Base-by-base conservation (phyloP, 148 eudicot genomes). In the Nyssa sinensis region DNA sequence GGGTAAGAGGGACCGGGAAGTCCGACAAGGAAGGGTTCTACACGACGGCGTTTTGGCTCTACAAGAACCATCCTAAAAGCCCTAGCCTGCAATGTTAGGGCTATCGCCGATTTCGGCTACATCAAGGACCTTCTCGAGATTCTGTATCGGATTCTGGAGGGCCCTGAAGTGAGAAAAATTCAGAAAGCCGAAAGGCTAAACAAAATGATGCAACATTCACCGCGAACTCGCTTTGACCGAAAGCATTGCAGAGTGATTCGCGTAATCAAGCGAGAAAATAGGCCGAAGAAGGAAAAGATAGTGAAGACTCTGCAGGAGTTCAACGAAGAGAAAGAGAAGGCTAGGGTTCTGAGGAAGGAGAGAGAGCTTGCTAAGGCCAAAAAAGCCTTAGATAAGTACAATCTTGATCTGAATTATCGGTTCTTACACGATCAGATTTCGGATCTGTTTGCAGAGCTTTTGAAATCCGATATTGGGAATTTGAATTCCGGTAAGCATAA, bases 371-470 rank as follows among this genome's bases (percentile, higher is more conserved):
- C 24, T 0, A 83, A 6, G 70, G 77, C 74, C 0, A 64, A 44
- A 49, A 83, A 58, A 33, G 86, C 77, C 5, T 19, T 62, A 0
- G 67, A 67, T 11, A 70, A 53, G 71, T 83, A 72, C 30, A 69
- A 44, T 30, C 39, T 0, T 2, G 86, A 83, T 44, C 17, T 10
- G 8, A 51, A 83, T 33, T 83, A 72, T 47, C 67, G 35, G 39
- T 65, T 73, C 55, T 63, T 83, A 62, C 78, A 80, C 5, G 83
- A 83, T 17, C 37, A 24, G 10, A 27, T 83, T 4, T 69, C 81
- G 2, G 78, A 59, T 19, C n/a, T 72, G 44, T 83, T 83, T 31
- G 71, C 80, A 0, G 78, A 73, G 59, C 35, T 58, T 10, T 60
- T 83, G 67, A 77, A 34, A 49, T 68, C 64, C 1, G 86, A 83